Conservation (phyloP, 768 basidiomycete genomes). For the Leccinum longicurvipes region DNA sequence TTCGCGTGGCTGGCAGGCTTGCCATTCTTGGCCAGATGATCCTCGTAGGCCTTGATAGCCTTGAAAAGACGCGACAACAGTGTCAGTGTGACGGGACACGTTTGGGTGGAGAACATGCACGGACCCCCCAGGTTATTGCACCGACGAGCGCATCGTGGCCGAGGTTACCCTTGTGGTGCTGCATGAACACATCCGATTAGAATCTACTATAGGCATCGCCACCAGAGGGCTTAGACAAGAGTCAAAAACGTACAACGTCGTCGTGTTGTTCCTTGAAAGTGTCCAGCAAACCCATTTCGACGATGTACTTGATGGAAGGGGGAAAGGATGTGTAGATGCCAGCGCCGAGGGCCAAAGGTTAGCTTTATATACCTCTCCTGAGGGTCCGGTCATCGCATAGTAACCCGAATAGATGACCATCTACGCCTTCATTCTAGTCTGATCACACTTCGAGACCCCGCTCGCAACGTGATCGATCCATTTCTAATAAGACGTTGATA, state of each 20-base stretch:
- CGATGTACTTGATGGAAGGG: neutral
- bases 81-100: neutral
- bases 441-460: constrained; percentile 11
- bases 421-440: neutral
- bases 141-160: constrained; percentile 23
- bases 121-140: constrained; percentile 17
- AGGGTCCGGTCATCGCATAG: neutral
- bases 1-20: constrained; percentile 18
- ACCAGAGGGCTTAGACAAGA: neutral
- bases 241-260: constrained; percentile 6
- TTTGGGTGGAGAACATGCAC: neutral
- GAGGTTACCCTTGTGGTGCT: constrained; percentile 12
- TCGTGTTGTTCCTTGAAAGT: neutral
- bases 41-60: constrained; percentile 20
- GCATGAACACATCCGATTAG: neutral
- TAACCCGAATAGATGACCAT: neutral
- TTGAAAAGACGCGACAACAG: neutral
- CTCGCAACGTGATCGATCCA: constrained; percentile 1
- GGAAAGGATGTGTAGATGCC: neutral
- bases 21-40: constrained; percentile 11
- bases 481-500: constrained; percentile 20
- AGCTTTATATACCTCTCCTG: neutral
- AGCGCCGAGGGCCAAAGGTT: neutral
- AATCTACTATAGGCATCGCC: too few species aligned
- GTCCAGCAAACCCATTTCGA: constrained; percentile 10